Evolutionary conservation across 1,284 basidiomycete species (phyloP).

Genomic region (Trichosporon asahii): DNA sequence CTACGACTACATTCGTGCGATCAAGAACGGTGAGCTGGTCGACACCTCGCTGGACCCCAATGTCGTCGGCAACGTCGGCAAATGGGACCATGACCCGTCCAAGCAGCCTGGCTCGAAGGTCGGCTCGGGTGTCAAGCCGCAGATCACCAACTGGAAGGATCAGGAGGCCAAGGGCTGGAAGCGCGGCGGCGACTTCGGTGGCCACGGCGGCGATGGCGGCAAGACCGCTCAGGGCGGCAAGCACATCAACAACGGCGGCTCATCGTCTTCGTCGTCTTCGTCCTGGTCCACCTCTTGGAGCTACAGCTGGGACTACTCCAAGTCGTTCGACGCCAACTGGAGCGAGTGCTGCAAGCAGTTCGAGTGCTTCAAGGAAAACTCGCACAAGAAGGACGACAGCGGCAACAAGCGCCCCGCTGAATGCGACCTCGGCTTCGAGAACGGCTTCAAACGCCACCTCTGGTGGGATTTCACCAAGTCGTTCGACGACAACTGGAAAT

Average conservation of each 20-base stretch:
- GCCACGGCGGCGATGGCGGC: neutral
- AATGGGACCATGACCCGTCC: too few species aligned
- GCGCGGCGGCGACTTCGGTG: neutral
- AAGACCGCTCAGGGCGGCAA: neutral
- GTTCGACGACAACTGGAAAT: neutral
- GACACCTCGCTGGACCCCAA: too few species aligned
- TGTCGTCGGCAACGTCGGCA: too few species aligned
- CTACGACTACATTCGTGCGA: too few species aligned
- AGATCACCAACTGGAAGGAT: neutral
- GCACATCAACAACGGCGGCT: neutral
- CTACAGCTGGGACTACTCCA: constrained; percentile 6
- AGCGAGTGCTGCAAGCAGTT: neutral
- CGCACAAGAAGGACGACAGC: constrained; percentile 69
- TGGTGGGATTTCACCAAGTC: constrained; percentile 4
- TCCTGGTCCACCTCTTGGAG: neutral
- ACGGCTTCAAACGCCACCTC: neutral
- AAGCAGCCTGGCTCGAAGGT: neutral
- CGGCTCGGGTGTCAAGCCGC: neutral
- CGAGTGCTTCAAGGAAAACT: neutral
- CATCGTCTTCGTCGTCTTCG: neutral
- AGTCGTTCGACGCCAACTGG: neutral
- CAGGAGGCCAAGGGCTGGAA: neutral
- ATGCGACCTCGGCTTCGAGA: constrained; percentile 6
- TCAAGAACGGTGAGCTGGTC: too few species aligned
- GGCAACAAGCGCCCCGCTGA: constrained; percentile 92